phyloP scores from a whole-genome alignment of 805 yeast species.

The Yueomyces sinensis region DNA sequence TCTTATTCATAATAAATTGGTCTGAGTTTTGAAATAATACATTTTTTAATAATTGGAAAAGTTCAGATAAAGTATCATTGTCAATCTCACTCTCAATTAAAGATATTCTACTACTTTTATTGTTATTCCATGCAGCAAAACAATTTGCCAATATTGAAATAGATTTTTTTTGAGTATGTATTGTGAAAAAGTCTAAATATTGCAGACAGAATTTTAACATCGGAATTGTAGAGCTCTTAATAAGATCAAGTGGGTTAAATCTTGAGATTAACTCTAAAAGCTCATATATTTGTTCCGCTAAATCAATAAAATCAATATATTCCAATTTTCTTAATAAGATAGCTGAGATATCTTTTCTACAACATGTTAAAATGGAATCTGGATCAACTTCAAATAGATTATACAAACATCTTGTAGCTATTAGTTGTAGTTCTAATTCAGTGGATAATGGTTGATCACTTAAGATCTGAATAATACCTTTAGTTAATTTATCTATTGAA shows the following conservation, averaged over 20 bases:
- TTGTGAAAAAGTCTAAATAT: conserved; percentile 77
- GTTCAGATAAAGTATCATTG: background rate
- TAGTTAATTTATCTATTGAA: conserved; percentile 45
- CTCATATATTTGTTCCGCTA: conserved; percentile 83
- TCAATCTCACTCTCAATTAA: background rate
- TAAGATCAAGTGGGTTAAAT: conserved; percentile 35
- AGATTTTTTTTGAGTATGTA: conserved; percentile 79
- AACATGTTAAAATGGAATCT: conserved; percentile 48
- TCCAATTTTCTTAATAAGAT: conserved; percentile 50
- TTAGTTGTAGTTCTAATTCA: conserved; percentile 67
- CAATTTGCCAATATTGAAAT: conserved; percentile 60
- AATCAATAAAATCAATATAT: conserved; percentile 74
- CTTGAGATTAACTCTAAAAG: conserved; percentile 57
- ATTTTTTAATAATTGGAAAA: conserved; percentile 30
- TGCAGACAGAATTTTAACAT: conserved; percentile 39
- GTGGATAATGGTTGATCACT: conserved; percentile 43
- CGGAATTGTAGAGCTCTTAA: conserved; percentile 44
- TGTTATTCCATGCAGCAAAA: background rate
- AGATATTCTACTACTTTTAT: background rate
- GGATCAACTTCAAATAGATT: conserved; percentile 67
- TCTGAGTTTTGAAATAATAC: conserved; percentile 45
- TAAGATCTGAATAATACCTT: conserved; percentile 43
- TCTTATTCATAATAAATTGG: conserved; percentile 10
- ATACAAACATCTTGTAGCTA: conserved; percentile 73
- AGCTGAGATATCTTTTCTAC: conserved; percentile 48